phyloP scores from a whole-genome alignment of 768 basidiomycete genomes.

The Termitomyces heimii region DNA sequence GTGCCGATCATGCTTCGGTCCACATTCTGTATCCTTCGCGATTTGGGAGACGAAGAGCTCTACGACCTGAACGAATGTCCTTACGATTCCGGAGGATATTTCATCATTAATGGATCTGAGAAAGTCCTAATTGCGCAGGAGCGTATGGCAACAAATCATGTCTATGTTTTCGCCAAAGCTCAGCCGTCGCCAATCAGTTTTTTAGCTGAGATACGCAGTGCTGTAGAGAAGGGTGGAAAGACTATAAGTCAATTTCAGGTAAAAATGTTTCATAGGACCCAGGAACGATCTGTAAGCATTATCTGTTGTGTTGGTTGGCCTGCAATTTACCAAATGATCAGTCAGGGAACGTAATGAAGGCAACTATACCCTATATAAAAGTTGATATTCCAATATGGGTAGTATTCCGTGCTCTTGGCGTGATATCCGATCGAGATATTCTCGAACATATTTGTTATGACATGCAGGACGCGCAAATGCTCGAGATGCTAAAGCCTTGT shows the following conservation, averaged over 20 bases:
- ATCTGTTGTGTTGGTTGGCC: neutral
- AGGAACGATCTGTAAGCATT: conserved; percentile 76
- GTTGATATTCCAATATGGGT: conserved; percentile 99
- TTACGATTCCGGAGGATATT: conserved; percentile 98
- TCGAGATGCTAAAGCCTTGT: conserved; percentile 97
- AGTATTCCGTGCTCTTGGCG: conserved; percentile 95
- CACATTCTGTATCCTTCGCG: conserved; percentile 88
- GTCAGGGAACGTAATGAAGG: conserved; percentile 92
- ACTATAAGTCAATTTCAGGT: conserved; percentile 97
- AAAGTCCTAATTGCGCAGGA: conserved; percentile 99
- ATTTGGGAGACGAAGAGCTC: conserved; percentile 70
- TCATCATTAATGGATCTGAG: conserved; percentile 99
- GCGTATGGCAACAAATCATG: conserved; percentile 98
- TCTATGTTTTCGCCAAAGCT: conserved; percentile 98
- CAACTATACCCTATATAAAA: conserved; percentile 96
- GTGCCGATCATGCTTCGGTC: conserved; percentile 98
- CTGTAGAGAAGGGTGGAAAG: conserved; percentile 97
- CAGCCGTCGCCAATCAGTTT: conserved; percentile 95
- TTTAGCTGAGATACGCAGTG: conserved; percentile 94
- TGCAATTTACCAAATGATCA: conserved; percentile 22
- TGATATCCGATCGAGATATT: conserved; percentile 96
- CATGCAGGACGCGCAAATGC: conserved; percentile 91
- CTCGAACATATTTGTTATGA: conserved; percentile 99
- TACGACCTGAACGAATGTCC: conserved; percentile 97
- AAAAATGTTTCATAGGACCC: conserved; percentile 90